Evolutionary conservation across 805 yeast species (phyloP).

Genomic region (Clavispora fructus): DNA sequence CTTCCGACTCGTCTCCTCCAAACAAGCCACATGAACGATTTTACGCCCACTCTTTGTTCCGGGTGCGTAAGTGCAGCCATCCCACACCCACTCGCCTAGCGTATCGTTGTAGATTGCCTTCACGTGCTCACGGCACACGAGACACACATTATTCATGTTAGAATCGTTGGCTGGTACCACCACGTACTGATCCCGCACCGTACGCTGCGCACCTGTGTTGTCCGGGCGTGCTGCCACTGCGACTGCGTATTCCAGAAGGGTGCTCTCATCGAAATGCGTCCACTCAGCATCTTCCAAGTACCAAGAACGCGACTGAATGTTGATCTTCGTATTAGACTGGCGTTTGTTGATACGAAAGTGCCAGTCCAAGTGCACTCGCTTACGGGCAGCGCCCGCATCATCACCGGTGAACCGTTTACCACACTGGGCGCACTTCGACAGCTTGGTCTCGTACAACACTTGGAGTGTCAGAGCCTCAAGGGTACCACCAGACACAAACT

Average conservation of each 20-base stretch:
- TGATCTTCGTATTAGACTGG: conserved; percentile 28
- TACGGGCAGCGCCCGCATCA: conserved; percentile 48
- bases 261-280: conserved; percentile 69
- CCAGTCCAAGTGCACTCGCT: conserved; percentile 82
- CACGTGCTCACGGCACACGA: conserved; percentile 38
- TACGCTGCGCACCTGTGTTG: not conserved
- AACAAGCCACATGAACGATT: conserved; percentile 37
- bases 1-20: conserved; percentile 33
- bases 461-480: conserved; percentile 28
- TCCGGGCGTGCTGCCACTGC: conserved; percentile 6
- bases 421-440: conserved; percentile 83
- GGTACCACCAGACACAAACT: conserved; percentile 32
- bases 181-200: conserved; percentile 35
- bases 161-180: conserved; percentile 60
- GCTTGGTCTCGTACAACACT: conserved; percentile 51
- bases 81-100: conserved; percentile 45
- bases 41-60: conserved; percentile 32
- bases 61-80: conserved; percentile 32
- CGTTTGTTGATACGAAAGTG: conserved; percentile 88
- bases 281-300: conserved; percentile 68
- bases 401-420: conserved; percentile 76
- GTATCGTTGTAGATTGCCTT: conserved; percentile 40
- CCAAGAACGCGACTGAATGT: conserved; percentile 77
- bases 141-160: conserved; percentile 41
- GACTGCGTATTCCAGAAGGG: conserved; percentile 29